Evolutionary conservation across 495 filamentous ascomycete genomes (phyloP).

Genomic region (Aspergillus baeticus): DNA sequence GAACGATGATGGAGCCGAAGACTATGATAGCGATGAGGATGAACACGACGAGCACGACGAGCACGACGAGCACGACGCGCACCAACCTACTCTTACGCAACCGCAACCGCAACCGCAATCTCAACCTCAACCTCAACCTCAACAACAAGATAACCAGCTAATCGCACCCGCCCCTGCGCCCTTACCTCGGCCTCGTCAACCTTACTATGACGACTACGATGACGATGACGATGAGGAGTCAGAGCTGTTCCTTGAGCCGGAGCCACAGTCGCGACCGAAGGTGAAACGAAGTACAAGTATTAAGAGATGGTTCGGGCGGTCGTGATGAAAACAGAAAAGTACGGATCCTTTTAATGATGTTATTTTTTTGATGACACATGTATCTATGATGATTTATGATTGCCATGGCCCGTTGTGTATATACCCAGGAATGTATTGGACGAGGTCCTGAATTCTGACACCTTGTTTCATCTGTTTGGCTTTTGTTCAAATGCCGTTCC

Average conservation of each 20-base stretch:
- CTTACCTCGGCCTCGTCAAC: not conserved
- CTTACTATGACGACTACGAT: slow-evolving; percentile 13
- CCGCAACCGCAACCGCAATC: no score
- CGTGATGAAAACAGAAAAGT: slow-evolving; percentile 16
- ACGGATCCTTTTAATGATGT: not conserved
- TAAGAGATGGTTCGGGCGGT: slow-evolving; percentile 43
- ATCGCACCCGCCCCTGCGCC: not conserved
- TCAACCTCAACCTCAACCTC: no score
- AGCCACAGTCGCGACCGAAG: slow-evolving; percentile 18
- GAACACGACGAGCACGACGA: no score
- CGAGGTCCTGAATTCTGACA: no score
- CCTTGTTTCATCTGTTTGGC: no score
- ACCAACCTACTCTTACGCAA: not conserved
- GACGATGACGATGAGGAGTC: slow-evolving; percentile 26
- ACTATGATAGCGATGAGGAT: slow-evolving; percentile 23
- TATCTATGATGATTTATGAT: slow-evolving; percentile 9
- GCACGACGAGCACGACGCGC: slow-evolving; percentile 14
- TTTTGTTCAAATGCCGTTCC: no score
- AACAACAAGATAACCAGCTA: not conserved
- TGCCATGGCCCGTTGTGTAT: not conserved
- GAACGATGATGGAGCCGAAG: slow-evolving; percentile 24
- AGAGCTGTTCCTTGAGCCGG: slow-evolving; percentile 4
- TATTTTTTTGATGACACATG: slow-evolving; percentile 6
- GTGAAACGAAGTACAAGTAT: slow-evolving; percentile 15
- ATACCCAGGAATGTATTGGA: not conserved